Evolutionary conservation across 768 basidiomycete genomes (phyloP).

Genomic region (Cystoderma amianthinum): DNA sequence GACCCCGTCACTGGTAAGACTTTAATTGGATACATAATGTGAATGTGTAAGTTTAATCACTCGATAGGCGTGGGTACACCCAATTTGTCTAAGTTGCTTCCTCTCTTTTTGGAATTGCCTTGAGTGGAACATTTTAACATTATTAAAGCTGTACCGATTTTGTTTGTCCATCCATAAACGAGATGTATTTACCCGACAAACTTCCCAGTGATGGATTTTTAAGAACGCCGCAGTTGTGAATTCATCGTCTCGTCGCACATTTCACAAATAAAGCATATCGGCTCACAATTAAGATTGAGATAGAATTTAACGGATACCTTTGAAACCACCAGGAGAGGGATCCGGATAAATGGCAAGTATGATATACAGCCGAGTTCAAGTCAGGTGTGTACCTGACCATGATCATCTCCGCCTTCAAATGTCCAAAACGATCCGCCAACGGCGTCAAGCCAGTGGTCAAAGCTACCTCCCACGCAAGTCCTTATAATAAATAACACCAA

Average conservation of each 20-base stretch:
- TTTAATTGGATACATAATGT: background rate
- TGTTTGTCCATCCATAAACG: too few relatives aligned
- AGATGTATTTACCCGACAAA: too few relatives aligned
- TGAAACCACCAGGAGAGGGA: constrained; percentile 22
- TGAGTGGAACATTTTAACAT: too few relatives aligned
- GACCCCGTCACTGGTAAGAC: constrained; percentile 32
- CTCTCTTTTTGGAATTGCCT: constrained; percentile 9
- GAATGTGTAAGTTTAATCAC: background rate
- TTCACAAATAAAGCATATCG: too few relatives aligned
- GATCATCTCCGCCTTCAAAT: constrained; percentile 33
- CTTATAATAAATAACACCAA: background rate
- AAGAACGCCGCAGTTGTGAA: too few relatives aligned
- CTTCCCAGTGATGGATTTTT: too few relatives aligned
- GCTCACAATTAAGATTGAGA: too few relatives aligned
- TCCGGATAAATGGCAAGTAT: constrained; percentile 22
- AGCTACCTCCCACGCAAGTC: constrained; percentile 23
- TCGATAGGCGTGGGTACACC: constrained; percentile 30
- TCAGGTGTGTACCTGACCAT: too few relatives aligned
- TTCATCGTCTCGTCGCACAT: too few relatives aligned
- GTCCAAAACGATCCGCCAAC: constrained; percentile 32
- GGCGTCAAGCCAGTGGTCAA: constrained; percentile 38
- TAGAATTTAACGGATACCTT: constrained; percentile 9
- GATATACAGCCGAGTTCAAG: background rate
- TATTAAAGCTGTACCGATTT: too few relatives aligned
- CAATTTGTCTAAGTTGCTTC: constrained; percentile 9